Evolutionary conservation across 1,139 yeast genomes (phyloP).

Genomic region (Candida sanyaensis): DNA sequence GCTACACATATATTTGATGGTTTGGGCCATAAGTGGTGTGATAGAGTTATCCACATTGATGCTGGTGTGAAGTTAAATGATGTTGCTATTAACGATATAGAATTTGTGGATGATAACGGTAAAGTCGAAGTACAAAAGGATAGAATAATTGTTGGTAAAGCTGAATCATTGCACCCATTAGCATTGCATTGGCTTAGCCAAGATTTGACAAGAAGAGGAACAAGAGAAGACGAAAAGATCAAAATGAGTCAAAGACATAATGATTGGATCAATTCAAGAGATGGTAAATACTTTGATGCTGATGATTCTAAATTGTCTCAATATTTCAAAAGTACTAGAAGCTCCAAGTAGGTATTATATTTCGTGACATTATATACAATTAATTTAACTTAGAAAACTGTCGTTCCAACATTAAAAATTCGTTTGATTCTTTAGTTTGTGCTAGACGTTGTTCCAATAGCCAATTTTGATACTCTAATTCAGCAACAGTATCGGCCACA

Average conservation of each 20-base stretch:
- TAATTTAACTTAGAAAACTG: slow-evolving; percentile 12
- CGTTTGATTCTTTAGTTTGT: slow-evolving; percentile 14
- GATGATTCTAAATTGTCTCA: slow-evolving; percentile 44
- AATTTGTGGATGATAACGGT: slow-evolving; percentile 17
- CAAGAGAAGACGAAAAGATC: slow-evolving; percentile 51
- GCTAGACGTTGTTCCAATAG: slow-evolving; percentile 14
- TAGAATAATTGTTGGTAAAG: slow-evolving; percentile 38
- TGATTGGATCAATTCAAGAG: slow-evolving; percentile 45
- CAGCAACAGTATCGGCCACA: slow-evolving; percentile 8
- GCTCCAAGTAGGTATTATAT: slow-evolving; percentile 13
- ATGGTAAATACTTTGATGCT: slow-evolving; percentile 47
- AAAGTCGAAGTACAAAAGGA: slow-evolving; percentile 17
- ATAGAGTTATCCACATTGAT: slow-evolving; percentile 75
- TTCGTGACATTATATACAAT: slow-evolving; percentile 5
- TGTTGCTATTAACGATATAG: slow-evolving; percentile 20
- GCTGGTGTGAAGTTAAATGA: slow-evolving; percentile 53
- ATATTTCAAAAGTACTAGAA: slow-evolving; percentile 51
- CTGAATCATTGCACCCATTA: slow-evolving; percentile 66
- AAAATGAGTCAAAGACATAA: slow-evolving; percentile 47
- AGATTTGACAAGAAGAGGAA: slow-evolving; percentile 56
- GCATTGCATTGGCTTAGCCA: slow-evolving; percentile 64
- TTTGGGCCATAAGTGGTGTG: slow-evolving; percentile 79
- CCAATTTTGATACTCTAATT: slow-evolving; percentile 20
- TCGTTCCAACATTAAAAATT: slow-evolving; percentile 20
- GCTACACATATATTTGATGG: slow-evolving; percentile 99